A percentile compares a stretch with the other conserved stretches of the same genome.
Conservation (phyloP, 2,329 filamentous ascomycete genomes). For the Neophaeococcomyces aloes region DNA sequence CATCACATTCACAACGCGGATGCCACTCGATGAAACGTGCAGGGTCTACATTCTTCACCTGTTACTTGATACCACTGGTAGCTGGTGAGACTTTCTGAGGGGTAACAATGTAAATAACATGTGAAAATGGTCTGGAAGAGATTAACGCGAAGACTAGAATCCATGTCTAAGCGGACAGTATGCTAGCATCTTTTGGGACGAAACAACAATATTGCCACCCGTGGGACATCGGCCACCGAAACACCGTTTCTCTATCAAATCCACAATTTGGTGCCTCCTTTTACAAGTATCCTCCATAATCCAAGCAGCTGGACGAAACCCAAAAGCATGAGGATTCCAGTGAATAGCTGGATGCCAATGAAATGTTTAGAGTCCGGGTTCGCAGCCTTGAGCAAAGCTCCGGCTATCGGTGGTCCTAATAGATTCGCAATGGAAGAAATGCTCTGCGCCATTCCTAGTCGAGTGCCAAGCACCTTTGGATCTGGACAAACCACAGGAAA, state of each 20-base stretch:
- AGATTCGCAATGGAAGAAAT: conserved; percentile 39
- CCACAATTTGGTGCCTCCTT: conserved; percentile 11
- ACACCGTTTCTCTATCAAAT: conserved; percentile 9
- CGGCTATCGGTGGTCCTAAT: conserved; percentile 40
- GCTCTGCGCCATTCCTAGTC: conserved; percentile 42
- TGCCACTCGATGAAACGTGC: too few relatives aligned
- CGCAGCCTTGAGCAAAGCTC: conserved; percentile 33
- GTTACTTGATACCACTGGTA: too few relatives aligned
- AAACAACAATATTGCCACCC: too few relatives aligned
- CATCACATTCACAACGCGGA: too few relatives aligned
- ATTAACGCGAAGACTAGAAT: too few relatives aligned
- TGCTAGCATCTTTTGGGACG: too few relatives aligned
- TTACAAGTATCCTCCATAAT: conserved; percentile 17
- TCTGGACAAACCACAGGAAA: conserved; percentile 42
- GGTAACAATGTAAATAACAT: too few relatives aligned
- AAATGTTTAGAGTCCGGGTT: conserved; percentile 25
- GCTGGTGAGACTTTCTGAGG: too few relatives aligned
- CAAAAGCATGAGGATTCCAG: conserved; percentile 30
- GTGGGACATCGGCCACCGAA: too few relatives aligned
- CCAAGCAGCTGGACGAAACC: conserved; percentile 28
- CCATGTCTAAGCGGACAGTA: too few relatives aligned
- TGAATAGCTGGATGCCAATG: conserved; percentile 37
- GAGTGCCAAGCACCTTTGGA: conserved; percentile 34
- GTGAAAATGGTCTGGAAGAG: too few relatives aligned
- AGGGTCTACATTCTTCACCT: too few relatives aligned